Percentiles rank a stretch among this genome's conserved stretches.
These are phyloP conservation scores for Triadica sebifera DNA, from an alignment of 345 rosid genomes.

Conservation along the genomic window DNA sequence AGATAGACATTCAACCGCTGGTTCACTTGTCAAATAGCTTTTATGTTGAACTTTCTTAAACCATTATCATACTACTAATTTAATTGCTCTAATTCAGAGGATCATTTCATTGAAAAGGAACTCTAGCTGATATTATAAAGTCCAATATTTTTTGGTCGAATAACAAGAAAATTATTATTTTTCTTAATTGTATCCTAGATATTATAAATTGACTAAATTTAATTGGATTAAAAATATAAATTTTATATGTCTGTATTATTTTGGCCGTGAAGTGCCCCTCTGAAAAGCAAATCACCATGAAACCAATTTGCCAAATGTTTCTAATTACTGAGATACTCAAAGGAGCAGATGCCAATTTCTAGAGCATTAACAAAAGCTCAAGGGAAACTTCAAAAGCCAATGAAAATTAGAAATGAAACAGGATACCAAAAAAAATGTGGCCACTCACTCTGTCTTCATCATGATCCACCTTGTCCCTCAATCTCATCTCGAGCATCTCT, in stretches of 20 bases:
- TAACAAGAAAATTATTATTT: not conserved
- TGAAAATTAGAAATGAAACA: not conserved
- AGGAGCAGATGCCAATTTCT: slow-evolving; percentile 2
- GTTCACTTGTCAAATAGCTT: not conserved
- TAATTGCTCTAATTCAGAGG: not conserved
- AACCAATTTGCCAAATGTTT: slow-evolving; percentile 2
- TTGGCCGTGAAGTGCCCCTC: not conserved
- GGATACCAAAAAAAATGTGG: slow-evolving; percentile 12
- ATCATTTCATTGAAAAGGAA: not conserved
- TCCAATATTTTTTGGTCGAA: not conserved
- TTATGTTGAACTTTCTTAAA: not conserved
- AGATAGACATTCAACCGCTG: not conserved
- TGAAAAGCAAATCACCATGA: slow-evolving; percentile 4
- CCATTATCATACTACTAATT: not conserved
- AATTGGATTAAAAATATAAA: not conserved
- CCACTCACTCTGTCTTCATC: slow-evolving; percentile 81
- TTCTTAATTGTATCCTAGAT: not conserved
- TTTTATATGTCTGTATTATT: not conserved
- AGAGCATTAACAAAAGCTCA: not conserved
- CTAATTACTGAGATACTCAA: not conserved
- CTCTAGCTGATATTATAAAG: not conserved
- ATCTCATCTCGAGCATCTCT: slow-evolving; percentile 91
- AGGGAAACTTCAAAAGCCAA: not conserved
- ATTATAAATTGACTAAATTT: not conserved
- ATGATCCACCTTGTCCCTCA: slow-evolving; percentile 74